Conservation (phyloP, 345 rosid species). For the Physaria fendleri region DNA sequence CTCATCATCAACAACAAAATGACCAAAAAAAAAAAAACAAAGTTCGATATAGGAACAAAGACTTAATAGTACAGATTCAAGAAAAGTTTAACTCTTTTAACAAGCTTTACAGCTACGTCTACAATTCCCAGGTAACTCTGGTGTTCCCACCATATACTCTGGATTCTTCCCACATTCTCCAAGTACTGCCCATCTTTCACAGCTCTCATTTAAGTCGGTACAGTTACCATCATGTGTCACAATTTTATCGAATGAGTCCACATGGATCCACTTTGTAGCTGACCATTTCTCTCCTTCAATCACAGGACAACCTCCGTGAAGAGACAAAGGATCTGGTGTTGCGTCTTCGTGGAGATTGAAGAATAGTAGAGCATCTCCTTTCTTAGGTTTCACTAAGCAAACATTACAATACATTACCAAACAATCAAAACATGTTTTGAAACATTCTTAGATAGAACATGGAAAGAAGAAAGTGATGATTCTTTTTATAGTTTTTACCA, state of each 20-base stretch:
- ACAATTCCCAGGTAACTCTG: slow-evolving; percentile 74
- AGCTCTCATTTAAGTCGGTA: slow-evolving; percentile 61
- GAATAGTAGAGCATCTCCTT: slow-evolving; percentile 91
- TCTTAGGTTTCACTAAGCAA: slow-evolving; percentile 66
- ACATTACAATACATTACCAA: slow-evolving; percentile 9
- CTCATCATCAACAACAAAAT: not conserved
- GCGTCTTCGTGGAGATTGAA: slow-evolving; percentile 75
- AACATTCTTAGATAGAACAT: not conserved
- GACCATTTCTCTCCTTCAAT: slow-evolving; percentile 99
- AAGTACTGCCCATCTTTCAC: slow-evolving; percentile 87
- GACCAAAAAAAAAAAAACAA: not conserved
- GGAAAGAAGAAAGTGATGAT: not conserved
- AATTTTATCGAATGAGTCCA: slow-evolving; percentile 70
- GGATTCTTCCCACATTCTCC: slow-evolving; percentile 84
- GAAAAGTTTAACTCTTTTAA: slow-evolving; percentile 21
- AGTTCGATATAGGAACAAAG: not conserved
- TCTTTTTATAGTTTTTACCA: slow-evolving; percentile 36
- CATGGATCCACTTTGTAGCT: slow-evolving; percentile 97
- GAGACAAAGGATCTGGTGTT: slow-evolving; percentile 63
- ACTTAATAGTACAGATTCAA: not conserved
- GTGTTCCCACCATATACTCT: slow-evolving; percentile 82
- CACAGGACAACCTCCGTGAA: slow-evolving; percentile 93
- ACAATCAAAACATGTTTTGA: not conserved
- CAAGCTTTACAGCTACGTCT: slow-evolving; percentile 85
- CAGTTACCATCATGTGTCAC: slow-evolving; percentile 55